Base-by-base conservation (phyloP, 768 basidiomycete species). In the Psilocybe tampanensis region DNA sequence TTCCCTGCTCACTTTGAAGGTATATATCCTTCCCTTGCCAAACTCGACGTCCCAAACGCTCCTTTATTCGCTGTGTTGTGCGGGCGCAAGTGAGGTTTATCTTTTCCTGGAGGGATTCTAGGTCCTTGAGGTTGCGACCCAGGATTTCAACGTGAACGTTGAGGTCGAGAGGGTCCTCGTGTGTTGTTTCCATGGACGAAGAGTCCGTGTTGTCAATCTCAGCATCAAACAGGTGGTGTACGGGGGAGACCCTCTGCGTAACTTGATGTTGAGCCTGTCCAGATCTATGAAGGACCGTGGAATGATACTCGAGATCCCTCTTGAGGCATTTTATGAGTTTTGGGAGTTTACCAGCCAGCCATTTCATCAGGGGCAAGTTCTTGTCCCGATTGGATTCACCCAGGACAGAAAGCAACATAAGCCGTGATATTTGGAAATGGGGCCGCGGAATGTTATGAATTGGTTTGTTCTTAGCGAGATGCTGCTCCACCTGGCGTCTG, bases 21-120 rank as follows among this genome's bases (percentile, higher is more conserved):
- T 80, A 92, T 2, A 93, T 61, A 52, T 84, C 72, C 68, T 82
- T 84, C 29, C 68, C 76, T 5, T 60, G 67, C 89, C 89, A 91
- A 0, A 92, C 82, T 11, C 91, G 84, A n/a, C 91, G 83, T 8
- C 89, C 89, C n/a, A 92, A 71, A 26, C 83, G 77, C 71, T 92
- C 89, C 71, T 90, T 90, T n/a, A 84, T 55, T 17, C 90, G 81
- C 59, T 86, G 82, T 2, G 75, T 74, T 17, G 75, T 82, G 9
- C 88, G 82, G 5, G 73, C 79, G 7, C n/a, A n/a, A n/a, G 83
- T 60, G 2, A 80, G 70, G n/a, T 72, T 70, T 12, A 85, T 68
- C 29, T 72, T 76, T 2, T 66, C 60, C 34, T 75, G 67, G 50
- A 91, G 76, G 2, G 68, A 62, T 50, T 75, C 68, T 21, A 92